phyloP scores from a whole-genome alignment of 2,329 filamentous ascomycete species.

The Pseudomassariella vexata region DNA sequence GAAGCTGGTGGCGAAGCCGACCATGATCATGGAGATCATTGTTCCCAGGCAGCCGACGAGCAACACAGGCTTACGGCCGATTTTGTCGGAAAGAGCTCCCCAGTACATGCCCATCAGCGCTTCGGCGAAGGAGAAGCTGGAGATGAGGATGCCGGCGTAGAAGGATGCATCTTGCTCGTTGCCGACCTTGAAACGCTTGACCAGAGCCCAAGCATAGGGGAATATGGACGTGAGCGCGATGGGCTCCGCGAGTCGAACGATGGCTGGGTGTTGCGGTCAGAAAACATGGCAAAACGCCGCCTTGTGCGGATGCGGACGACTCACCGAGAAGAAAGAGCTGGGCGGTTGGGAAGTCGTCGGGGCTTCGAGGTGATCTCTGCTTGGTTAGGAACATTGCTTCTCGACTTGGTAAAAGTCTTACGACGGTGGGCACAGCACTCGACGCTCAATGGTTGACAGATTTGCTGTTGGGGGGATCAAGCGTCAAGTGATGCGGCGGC shows the following conservation, averaged over 20 bases:
- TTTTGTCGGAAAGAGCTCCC: constrained; percentile 74
- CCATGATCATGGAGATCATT: constrained; percentile 73
- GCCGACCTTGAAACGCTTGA: constrained; percentile 70
- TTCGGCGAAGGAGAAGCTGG: constrained; percentile 78
- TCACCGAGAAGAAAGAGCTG: constrained; percentile 82
- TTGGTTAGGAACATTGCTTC: constrained; percentile 47
- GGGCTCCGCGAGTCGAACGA: constrained; percentile 87
- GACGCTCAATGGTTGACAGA: constrained; percentile 12
- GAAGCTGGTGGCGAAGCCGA: constrained; percentile 78
- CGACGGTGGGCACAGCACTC: constrained; percentile 35
- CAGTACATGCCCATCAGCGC: constrained; percentile 82
- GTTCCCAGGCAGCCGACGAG: constrained; percentile 78
- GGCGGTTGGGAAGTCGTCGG: constrained; percentile 70
- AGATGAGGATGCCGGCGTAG: constrained; percentile 84
- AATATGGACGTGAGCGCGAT: constrained; percentile 92
- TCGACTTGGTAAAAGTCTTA: constrained; percentile 35
- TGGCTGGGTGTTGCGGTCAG: too few relatives aligned
- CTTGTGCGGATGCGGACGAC: constrained; percentile 21
- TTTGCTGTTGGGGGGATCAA: constrained; percentile 10
- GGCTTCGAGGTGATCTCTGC: constrained; percentile 49
- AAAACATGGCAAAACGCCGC: constrained; percentile 4
- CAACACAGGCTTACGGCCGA: constrained; percentile 81
- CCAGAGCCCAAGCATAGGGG: constrained; percentile 82
- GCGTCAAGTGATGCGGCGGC: constrained; percentile 14
- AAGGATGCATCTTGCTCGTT: constrained; percentile 72